Conservation (phyloP, 306 rosid species). For the Gleditsia sinensis region DNA sequence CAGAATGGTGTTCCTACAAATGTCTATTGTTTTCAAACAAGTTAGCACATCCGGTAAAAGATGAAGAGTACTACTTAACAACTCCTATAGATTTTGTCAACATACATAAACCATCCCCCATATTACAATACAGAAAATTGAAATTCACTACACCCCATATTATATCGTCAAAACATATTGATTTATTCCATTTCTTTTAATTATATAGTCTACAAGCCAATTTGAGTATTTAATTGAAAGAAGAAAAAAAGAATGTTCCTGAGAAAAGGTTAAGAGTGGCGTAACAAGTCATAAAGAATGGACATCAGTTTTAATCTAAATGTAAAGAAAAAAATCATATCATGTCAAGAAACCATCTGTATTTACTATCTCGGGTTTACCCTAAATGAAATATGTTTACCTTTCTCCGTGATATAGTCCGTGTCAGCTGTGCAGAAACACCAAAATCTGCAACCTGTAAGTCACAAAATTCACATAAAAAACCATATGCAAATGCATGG, state of each 20-base stretch:
- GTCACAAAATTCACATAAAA: slow-evolving; percentile 38
- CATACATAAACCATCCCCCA: not conserved
- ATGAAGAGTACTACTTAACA: slow-evolving; percentile 3
- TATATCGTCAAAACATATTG: not conserved
- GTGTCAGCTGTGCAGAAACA: slow-evolving; percentile 95
- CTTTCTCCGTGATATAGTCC: slow-evolving; percentile 99
- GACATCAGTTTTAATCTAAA: slow-evolving; percentile 7
- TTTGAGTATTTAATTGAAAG: slow-evolving; percentile 21
- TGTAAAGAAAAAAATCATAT: not conserved
- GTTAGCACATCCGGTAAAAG: slow-evolving; percentile 47
- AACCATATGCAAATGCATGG: slow-evolving; percentile 36
- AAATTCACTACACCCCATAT: slow-evolving; percentile 19
- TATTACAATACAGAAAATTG: not conserved
- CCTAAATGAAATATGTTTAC: slow-evolving; percentile 46
- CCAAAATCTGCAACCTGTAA: slow-evolving; percentile 98
- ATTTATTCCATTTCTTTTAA: slow-evolving; percentile 10
- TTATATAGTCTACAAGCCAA: slow-evolving; percentile 15
- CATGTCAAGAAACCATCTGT: slow-evolving; percentile 26
- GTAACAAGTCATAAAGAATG: not conserved
- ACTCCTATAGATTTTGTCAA: not conserved
- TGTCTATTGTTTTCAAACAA: slow-evolving; percentile 71
- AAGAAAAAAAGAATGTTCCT: not conserved
- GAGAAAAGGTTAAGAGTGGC: slow-evolving; percentile 3
- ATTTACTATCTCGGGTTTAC: slow-evolving; percentile 21
- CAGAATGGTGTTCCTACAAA: slow-evolving; percentile 99